These are phyloP conservation scores for Carallia pectinifolia DNA, from an alignment of 345 rosid genomes.

Conservation along the genomic window DNA sequence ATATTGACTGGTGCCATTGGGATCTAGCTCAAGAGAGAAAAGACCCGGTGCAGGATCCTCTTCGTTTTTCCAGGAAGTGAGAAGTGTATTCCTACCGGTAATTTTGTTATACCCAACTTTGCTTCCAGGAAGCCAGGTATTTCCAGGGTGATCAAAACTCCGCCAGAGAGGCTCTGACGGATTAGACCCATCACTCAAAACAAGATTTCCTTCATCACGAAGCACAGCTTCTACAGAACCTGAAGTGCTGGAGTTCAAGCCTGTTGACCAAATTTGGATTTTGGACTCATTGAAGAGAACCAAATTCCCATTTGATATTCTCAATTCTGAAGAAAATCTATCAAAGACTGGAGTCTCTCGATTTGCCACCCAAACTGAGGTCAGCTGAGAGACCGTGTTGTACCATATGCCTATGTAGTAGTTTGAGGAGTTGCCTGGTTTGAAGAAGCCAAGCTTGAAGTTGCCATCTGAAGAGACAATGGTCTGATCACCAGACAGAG, in stretches of 20 bases:
- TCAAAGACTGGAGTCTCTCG: conserved; percentile 56
- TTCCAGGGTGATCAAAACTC: conserved; percentile 62
- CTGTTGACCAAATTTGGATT: conserved; percentile 61
- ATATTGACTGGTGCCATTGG: conserved; percentile 48
- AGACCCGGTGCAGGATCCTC: conserved; percentile 73
- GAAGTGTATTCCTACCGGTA: conserved; percentile 31
- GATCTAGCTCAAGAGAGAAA: conserved; percentile 64
- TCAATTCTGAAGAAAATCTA: conserved; percentile 41
- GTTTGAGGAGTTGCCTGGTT: conserved; percentile 48
- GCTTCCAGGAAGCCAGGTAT: conserved; percentile 79
- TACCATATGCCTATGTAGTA: conserved; percentile 79
- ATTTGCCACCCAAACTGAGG: conserved; percentile 75
- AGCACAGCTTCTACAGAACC: conserved; percentile 46
- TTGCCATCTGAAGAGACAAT: conserved; percentile 43
- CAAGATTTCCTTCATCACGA: conserved; percentile 57
- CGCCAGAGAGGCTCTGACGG: conserved; percentile 49
- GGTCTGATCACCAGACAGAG: conserved; percentile 63
- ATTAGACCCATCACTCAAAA: conserved; percentile 36
- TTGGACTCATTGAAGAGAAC: conserved; percentile 52
- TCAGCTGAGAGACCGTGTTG: conserved; percentile 28
- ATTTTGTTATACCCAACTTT: conserved; percentile 47
- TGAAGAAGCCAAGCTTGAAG: conserved; percentile 72
- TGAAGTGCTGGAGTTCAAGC: conserved; percentile 35
- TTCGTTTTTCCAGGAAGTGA: conserved; percentile 58
- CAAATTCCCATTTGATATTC: conserved; percentile 63